Evolutionary conservation across 2,329 filamentous ascomycete genomes (phyloP).

Genomic region (Xylaria polymorpha): DNA sequence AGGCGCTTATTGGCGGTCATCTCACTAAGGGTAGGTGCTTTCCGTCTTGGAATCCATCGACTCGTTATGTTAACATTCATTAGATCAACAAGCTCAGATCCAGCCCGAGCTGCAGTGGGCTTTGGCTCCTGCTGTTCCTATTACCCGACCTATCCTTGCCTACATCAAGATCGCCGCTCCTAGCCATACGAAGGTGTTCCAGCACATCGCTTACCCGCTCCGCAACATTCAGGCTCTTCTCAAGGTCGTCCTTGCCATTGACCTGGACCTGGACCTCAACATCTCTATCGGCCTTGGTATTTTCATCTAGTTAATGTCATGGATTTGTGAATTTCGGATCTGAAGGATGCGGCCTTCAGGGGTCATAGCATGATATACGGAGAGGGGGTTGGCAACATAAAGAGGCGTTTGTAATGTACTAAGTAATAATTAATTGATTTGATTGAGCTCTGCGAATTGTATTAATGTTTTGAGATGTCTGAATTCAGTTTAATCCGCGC

Average conservation of each 20-base stretch:
- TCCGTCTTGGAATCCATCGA: rapidly evolving
- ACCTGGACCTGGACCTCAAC: slow-evolving; percentile 7
- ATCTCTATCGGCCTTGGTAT: slow-evolving; percentile 4
- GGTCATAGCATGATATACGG: neutral
- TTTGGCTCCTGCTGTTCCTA: slow-evolving; percentile 40
- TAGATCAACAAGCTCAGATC: slow-evolving; percentile 44
- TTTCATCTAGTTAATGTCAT: slow-evolving; percentile 10
- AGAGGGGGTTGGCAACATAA: neutral
- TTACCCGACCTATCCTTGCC: slow-evolving; percentile 44
- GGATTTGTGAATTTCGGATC: neutral
- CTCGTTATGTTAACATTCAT: neutral
- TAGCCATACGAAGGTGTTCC: slow-evolving; percentile 38
- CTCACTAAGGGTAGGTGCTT: slow-evolving; percentile 41
- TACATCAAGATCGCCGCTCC: slow-evolving; percentile 42
- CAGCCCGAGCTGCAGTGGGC: slow-evolving; percentile 47
- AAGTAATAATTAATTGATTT: slow-evolving; percentile 30
- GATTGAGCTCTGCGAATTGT: neutral
- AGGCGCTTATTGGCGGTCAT: slow-evolving; percentile 38
- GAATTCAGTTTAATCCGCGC: neutral
- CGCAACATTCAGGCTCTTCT: slow-evolving; percentile 28
- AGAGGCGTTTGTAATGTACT: slow-evolving; percentile 11
- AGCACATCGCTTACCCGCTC: slow-evolving; percentile 34
- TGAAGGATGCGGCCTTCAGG: neutral
- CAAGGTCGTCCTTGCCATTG: slow-evolving; percentile 16
- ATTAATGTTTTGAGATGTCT: neutral